These are phyloP conservation scores for Phaeodactylum tricornutum DNA, from an alignment of 108 stramenopile genomes.

Conservation along the genomic window DNA sequence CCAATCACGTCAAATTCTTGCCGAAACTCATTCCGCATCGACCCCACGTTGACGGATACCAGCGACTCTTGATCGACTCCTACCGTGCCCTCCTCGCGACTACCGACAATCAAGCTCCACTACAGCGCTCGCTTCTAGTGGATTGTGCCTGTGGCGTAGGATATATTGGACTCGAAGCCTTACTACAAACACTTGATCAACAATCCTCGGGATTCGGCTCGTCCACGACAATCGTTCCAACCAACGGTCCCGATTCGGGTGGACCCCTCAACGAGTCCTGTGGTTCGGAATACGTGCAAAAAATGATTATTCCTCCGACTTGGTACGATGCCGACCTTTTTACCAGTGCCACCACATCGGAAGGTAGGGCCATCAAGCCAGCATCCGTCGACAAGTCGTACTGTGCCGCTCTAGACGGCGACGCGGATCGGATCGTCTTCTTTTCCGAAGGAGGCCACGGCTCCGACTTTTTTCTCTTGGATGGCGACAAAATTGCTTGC, in stretches of 20 bases:
- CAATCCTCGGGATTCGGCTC: background rate
- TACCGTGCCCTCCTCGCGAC: slow-evolving; percentile 47
- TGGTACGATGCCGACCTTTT: slow-evolving; percentile 32
- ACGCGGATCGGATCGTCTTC: slow-evolving; percentile 98
- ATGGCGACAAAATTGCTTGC: slow-evolving; percentile 96
- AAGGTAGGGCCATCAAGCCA: background rate
- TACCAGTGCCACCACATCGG: background rate
- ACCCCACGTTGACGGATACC: slow-evolving; percentile 72
- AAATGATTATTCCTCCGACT: slow-evolving; percentile 54
- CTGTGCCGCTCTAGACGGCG: slow-evolving; percentile 91
- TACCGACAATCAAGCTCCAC: slow-evolving; percentile 6
- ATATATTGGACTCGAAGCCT: slow-evolving; percentile 27
- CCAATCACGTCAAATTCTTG: slow-evolving; percentile 40
- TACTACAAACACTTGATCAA: slow-evolving; percentile 1
- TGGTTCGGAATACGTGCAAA: slow-evolving; percentile 95
- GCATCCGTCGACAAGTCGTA: slow-evolving; percentile 19
- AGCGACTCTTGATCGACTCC: slow-evolving; percentile 57
- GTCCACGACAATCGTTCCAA: slow-evolving; percentile 20
- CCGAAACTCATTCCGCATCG: slow-evolving; percentile 40
- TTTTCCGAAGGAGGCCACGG: slow-evolving; percentile 27
- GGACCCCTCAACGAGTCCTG: slow-evolving; percentile 84
- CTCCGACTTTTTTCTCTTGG: slow-evolving; percentile 56
- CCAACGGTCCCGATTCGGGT: slow-evolving; percentile 58
- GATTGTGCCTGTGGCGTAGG: slow-evolving; percentile 94
- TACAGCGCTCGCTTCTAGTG: slow-evolving; percentile 33